A percentile compares a stretch with the other conserved stretches of the same genome.
Conservation (phyloP, 2,329 filamentous ascomycete species). For the Fusarium tricinctum region DNA sequence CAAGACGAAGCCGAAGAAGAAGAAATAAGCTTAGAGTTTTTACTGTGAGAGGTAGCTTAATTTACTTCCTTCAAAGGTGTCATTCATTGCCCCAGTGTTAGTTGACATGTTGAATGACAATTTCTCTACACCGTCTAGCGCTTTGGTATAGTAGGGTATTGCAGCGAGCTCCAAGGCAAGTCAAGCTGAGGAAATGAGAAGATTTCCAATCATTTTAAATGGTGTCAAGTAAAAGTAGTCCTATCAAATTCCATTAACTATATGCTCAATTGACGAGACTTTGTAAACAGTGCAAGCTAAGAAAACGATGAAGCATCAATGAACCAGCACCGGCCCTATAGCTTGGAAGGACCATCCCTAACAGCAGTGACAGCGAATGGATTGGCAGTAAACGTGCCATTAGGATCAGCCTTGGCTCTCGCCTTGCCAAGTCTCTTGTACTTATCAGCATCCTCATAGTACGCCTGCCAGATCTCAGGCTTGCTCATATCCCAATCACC, state of each 20-base stretch:
- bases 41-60: background rate
- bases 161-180: no score
- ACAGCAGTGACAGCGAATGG: slow-evolving; percentile 48
- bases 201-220: no score
- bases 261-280: background rate
- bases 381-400: slow-evolving; percentile 57
- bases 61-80: background rate
- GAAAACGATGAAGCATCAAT: background rate
- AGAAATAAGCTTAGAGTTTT: slow-evolving; percentile 19
- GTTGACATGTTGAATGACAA: background rate
- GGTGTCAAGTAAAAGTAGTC: no score
- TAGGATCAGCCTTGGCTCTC: slow-evolving; percentile 53
- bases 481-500: slow-evolving; percentile 55
- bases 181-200: no score
- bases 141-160: no score
- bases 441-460: slow-evolving; percentile 55
- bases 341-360: background rate
- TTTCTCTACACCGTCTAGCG: no score
- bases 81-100: background rate
- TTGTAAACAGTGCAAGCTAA: no score
- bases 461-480: slow-evolving; percentile 51
- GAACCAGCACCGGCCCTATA: background rate
- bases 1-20: slow-evolving; percentile 43
- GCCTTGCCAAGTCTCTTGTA: slow-evolving; percentile 52
- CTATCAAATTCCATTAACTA: background rate